These are phyloP conservation scores for Magnusiomyces starmeri DNA, from an alignment of 1,139 yeast genomes.

Conservation along the genomic window DNA sequence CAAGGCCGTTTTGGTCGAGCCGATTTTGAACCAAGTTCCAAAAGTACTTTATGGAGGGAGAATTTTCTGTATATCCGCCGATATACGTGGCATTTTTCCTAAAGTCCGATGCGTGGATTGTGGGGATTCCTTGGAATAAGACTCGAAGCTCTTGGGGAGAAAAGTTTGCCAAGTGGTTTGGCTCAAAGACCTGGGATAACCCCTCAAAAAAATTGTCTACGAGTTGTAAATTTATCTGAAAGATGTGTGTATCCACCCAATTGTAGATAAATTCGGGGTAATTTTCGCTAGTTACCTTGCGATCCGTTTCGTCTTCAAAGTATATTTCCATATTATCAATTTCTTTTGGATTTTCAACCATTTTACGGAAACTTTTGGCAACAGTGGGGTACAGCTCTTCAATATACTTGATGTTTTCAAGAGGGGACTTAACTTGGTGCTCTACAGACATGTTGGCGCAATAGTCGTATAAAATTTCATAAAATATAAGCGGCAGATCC, in stretches of 20 bases:
- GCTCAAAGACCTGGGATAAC: background rate
- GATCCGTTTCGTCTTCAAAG: background rate
- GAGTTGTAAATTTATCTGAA: background rate
- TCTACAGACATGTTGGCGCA: too few species aligned
- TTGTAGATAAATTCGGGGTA: background rate
- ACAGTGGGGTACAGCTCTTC: conserved; percentile 9
- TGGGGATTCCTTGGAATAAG: conserved; percentile 23
- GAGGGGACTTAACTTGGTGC: too few species aligned
- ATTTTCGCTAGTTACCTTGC: background rate
- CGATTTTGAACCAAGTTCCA: conserved; percentile 21
- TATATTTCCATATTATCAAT: conserved; percentile 17
- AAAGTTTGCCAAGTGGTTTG: background rate
- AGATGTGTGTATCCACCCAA: background rate
- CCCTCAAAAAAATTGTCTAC: background rate
- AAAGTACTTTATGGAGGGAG: conserved; percentile 20
- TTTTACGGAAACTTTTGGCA: conserved; percentile 5
- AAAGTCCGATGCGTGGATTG: conserved; percentile 19
- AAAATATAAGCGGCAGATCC: conserved; percentile 23
- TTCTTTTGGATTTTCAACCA: conserved; percentile 1
- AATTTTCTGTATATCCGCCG: conserved; percentile 9
- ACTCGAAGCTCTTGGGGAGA: conserved; percentile 16
- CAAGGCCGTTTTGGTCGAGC: conserved; percentile 18
- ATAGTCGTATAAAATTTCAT: conserved; percentile 19
- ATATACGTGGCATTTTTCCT: conserved; percentile 16
- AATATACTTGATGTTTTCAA: conserved; percentile 10